These are phyloP conservation scores for Neurospora sublineolata DNA, from an alignment of 495 filamentous ascomycete genomes.

Conservation along the genomic window DNA sequence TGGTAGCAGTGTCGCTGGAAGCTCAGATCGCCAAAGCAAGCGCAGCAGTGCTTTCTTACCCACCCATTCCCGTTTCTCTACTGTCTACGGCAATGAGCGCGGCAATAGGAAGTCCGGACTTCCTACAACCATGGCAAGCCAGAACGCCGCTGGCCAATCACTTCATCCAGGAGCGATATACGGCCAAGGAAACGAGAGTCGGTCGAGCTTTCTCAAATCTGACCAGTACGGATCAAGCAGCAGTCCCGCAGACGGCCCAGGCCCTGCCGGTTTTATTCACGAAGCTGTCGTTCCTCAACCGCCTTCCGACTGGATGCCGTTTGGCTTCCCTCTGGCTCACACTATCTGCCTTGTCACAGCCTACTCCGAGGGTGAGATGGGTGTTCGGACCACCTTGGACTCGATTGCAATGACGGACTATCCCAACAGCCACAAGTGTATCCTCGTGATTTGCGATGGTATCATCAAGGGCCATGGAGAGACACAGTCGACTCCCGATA, in stretches of 20 bases:
- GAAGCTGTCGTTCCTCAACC: conserved; percentile 94
- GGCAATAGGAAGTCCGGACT: conserved; percentile 36
- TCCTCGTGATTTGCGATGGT: conserved; percentile 93
- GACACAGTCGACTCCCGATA: conserved; percentile 75
- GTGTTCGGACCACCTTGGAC: conserved; percentile 85
- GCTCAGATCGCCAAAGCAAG: conserved; percentile 63
- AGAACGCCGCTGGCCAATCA: conserved; percentile 70
- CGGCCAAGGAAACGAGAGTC: conserved; percentile 59
- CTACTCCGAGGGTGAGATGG: conserved; percentile 92
- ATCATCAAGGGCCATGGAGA: conserved; percentile 96
- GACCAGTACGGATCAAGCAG: conserved; percentile 41
- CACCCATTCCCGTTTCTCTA: conserved; percentile 87
- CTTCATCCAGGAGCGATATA: conserved; percentile 63
- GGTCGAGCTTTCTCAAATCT: conserved; percentile 39
- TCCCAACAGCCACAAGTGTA: conserved; percentile 94
- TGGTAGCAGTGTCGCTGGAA: conserved; percentile 41
- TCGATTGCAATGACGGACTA: conserved; percentile 97
- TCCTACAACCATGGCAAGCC: conserved; percentile 93
- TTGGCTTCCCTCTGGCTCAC: conserved; percentile 89
- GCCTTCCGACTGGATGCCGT: conserved; percentile 93
- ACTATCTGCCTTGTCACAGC: conserved; percentile 90
- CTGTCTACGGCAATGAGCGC: conserved; percentile 65
- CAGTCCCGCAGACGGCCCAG: conserved; percentile 57
- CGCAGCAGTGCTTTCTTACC: conserved; percentile 68
- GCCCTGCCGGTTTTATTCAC: conserved; percentile 90